These are phyloP conservation scores for Castanea sativa DNA, from an alignment of 306 rosid genomes.

Conservation along the genomic window DNA sequence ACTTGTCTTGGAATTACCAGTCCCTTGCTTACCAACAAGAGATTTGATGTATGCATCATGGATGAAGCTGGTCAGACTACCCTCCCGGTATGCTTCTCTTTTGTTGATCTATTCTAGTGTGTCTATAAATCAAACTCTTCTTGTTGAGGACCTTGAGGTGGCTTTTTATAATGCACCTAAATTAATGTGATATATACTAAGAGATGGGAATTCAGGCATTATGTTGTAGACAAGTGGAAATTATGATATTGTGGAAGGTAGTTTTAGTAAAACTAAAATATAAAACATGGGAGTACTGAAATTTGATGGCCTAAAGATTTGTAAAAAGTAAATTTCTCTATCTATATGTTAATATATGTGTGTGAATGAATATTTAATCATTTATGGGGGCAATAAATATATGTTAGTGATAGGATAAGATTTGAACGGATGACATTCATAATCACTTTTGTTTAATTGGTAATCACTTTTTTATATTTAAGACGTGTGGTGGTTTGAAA, in stretches of 20 bases:
- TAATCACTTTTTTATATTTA: neutral
- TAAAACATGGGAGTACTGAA: neutral
- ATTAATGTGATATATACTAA: neutral
- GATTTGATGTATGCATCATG: constrained; percentile 95
- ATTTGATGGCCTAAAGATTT: neutral
- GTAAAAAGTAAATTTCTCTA: neutral
- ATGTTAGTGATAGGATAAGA: neutral
- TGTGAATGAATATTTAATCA: no score
- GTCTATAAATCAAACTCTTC: constrained; percentile 1
- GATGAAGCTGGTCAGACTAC: constrained; percentile 99
- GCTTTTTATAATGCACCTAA: neutral
- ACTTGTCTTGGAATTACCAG: constrained; percentile 84
- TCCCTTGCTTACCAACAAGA: constrained; percentile 75
- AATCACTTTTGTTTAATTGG: neutral
- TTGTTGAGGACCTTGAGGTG: neutral
- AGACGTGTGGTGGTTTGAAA: neutral
- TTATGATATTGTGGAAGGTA: neutral
- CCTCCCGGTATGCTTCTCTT: constrained; percentile 67
- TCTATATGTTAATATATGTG: no score
- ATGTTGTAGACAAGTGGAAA: neutral
- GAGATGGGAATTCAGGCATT: neutral
- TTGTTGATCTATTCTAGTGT: constrained; percentile 14
- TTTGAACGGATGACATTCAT: neutral
- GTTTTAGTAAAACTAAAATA: neutral
- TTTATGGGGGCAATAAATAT: neutral